phyloP scores from a whole-genome alignment of 768 basidiomycete genomes.

The Pisolithus tinctorius region DNA sequence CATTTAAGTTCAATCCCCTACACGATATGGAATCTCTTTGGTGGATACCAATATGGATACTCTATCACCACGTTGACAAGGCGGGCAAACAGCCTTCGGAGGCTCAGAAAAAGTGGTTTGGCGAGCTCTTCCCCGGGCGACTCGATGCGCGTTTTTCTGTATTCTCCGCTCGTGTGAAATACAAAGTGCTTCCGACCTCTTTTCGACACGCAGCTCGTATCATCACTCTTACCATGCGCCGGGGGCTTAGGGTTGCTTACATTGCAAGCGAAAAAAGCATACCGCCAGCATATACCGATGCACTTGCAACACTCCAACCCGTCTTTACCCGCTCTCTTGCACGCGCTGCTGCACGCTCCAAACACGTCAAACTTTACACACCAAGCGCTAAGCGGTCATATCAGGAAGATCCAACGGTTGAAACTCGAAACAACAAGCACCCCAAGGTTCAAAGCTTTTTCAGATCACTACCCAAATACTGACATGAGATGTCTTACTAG shows the following conservation, averaged over 20 bases:
- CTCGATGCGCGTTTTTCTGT: not conserved
- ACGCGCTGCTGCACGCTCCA: too few relatives aligned
- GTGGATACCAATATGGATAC: not conserved
- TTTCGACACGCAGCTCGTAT: not conserved
- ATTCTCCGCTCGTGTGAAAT: not conserved
- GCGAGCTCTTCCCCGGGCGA: not conserved
- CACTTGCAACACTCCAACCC: too few relatives aligned
- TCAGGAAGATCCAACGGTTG: too few relatives aligned
- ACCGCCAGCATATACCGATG: not conserved
- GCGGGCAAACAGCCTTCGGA: not conserved
- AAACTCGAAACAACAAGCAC: too few relatives aligned
- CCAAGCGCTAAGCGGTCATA: too few relatives aligned
- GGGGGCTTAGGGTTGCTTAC: not conserved
- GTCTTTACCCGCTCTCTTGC: too few relatives aligned
- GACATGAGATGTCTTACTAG: too few relatives aligned
- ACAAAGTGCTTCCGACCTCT: not conserved
- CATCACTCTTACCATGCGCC: not conserved
- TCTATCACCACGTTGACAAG: not conserved
- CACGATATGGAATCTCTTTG: not conserved
- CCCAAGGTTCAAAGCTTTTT: too few relatives aligned
- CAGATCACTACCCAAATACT: too few relatives aligned
- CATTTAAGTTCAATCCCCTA: not conserved
- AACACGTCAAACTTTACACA: too few relatives aligned
- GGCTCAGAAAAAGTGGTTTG: not conserved
- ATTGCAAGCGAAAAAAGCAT: not conserved